Conservation (phyloP, 1,139 yeast species). For the Eremothecium coryli region DNA sequence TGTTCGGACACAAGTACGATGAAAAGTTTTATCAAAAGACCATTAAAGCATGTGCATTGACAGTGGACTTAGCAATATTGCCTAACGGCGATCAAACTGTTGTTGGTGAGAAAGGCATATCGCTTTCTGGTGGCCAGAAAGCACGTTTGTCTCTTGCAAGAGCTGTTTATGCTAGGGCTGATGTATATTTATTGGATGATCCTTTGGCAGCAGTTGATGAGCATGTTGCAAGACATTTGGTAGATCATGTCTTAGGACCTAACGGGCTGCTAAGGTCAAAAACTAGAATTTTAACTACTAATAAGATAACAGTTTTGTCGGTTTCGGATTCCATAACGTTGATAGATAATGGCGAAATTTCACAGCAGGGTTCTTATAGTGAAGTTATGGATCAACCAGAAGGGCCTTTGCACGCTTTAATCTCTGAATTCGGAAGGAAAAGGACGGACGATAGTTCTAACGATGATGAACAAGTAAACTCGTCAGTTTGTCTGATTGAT, state of each 20-base stretch:
- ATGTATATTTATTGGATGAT: conserved; percentile 81
- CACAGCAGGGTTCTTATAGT: conserved; percentile 67
- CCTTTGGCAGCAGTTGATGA: conserved; percentile 94
- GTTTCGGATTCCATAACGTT: conserved; percentile 67
- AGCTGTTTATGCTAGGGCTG: conserved; percentile 93
- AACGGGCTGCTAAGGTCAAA: conserved; percentile 68
- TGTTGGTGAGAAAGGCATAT: conserved; percentile 96
- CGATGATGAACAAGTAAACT: conserved; percentile 10
- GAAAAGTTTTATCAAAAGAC: conserved; percentile 71
- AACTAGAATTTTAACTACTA: conserved; percentile 79
- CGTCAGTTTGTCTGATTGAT: conserved; percentile 28
- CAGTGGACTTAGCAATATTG: conserved; percentile 66
- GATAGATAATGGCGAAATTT: conserved; percentile 65
- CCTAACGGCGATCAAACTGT: conserved; percentile 86
- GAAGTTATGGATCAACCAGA: conserved; percentile 43
- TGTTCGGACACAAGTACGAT: conserved; percentile 83
- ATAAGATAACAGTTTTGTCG: conserved; percentile 74
- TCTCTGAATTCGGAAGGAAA: conserved; percentile 62
- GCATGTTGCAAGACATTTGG: conserved; percentile 82
- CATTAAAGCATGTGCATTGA: conserved; percentile 79
- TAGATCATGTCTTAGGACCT: conserved; percentile 71
- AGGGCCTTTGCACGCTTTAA: conserved; percentile 51
- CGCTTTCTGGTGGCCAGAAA: conserved; percentile 94
- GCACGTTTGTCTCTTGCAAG: conserved; percentile 89
- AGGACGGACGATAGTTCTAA: conserved; percentile 5